Evolutionary conservation across 2,329 filamentous ascomycete species (phyloP).

Genomic region (Epichloe gansuensis): DNA sequence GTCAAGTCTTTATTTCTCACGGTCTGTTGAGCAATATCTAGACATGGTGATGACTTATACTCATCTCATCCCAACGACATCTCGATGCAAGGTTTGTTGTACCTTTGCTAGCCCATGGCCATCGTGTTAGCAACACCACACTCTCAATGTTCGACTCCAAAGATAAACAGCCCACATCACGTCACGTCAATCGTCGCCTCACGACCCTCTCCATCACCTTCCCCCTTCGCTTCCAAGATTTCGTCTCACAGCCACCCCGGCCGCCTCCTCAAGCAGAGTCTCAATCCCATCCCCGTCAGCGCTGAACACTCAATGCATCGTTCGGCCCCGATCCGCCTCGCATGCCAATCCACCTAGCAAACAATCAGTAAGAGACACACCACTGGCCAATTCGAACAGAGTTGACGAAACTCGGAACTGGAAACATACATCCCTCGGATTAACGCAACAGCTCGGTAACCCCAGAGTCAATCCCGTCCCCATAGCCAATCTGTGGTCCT

Average conservation of each 20-base stretch:
- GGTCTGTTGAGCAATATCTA: too few relatives aligned
- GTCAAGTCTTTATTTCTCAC: too few relatives aligned
- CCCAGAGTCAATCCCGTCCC: constrained; percentile 1
- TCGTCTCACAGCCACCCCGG: constrained; percentile 12
- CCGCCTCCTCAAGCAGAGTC: constrained; percentile 17
- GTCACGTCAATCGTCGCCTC: neutral
- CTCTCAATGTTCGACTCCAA: too few relatives aligned
- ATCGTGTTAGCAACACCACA: neutral
- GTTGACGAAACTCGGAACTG: neutral
- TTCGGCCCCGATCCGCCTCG: constrained; percentile 17
- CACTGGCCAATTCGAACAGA: neutral
- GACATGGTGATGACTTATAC: too few relatives aligned
- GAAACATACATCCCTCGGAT: constrained; percentile 15
- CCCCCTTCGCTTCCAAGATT: constrained; percentile 3
- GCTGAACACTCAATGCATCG: constrained; percentile 25
- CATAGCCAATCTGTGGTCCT: constrained; percentile 6
- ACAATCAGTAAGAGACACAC: neutral
- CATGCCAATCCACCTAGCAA: constrained; percentile 21
- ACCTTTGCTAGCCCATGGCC: neutral
- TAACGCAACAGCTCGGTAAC: constrained; percentile 18
- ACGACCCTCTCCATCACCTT: neutral
- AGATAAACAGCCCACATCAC: neutral
- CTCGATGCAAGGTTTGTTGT: too few relatives aligned
- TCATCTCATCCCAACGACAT: too few relatives aligned
- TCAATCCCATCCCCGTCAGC: constrained; percentile 22